phyloP scores from a whole-genome alignment of 352 stramenopile species.

The Phytopythium chamaehyphon region DNA sequence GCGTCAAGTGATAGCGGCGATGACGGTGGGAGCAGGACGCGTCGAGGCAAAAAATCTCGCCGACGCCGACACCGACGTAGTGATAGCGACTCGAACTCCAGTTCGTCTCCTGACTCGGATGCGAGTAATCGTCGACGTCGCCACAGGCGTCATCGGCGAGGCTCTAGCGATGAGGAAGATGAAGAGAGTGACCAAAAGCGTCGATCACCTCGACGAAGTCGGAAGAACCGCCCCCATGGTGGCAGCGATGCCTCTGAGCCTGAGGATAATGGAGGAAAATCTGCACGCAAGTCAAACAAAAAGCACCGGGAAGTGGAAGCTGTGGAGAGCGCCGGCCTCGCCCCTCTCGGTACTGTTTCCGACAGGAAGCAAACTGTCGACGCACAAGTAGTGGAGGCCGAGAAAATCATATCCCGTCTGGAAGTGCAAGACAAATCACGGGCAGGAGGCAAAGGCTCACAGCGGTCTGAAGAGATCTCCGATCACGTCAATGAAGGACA shows the following conservation, averaged over 20 bases:
- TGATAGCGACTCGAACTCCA: slow-evolving; percentile 47
- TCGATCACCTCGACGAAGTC: slow-evolving; percentile 18
- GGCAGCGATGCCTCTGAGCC: slow-evolving; percentile 17
- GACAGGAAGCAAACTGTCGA: slow-evolving; percentile 22
- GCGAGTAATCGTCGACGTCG: slow-evolving; percentile 29
- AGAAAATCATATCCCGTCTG: slow-evolving; percentile 34
- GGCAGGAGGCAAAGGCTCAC: not conserved
- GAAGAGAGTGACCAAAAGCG: slow-evolving; percentile 52
- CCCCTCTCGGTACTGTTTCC: not conserved
- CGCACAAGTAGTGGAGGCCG: slow-evolving; percentile 12
- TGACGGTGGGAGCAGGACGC: slow-evolving; percentile 17
- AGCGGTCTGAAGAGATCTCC: slow-evolving; percentile 11
- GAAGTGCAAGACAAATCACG: slow-evolving; percentile 27
- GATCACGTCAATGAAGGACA: slow-evolving; percentile 8
- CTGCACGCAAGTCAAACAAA: slow-evolving; percentile 18
- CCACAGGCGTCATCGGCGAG: slow-evolving; percentile 35
- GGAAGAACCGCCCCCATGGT: slow-evolving; percentile 37
- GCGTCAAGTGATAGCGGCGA: slow-evolving; percentile 42
- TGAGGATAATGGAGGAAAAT: slow-evolving; percentile 23
- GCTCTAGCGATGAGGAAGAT: slow-evolving; percentile 54
- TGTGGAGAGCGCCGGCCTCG: not conserved
- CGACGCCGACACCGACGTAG: slow-evolving; percentile 25
- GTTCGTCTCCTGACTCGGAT: slow-evolving; percentile 47
- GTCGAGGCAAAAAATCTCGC: slow-evolving; percentile 18
- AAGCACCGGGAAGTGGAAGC: slow-evolving; percentile 7